Evolutionary conservation across 305 asterid genomes (phyloP).

Genomic region (Solanum chacoense): DNA sequence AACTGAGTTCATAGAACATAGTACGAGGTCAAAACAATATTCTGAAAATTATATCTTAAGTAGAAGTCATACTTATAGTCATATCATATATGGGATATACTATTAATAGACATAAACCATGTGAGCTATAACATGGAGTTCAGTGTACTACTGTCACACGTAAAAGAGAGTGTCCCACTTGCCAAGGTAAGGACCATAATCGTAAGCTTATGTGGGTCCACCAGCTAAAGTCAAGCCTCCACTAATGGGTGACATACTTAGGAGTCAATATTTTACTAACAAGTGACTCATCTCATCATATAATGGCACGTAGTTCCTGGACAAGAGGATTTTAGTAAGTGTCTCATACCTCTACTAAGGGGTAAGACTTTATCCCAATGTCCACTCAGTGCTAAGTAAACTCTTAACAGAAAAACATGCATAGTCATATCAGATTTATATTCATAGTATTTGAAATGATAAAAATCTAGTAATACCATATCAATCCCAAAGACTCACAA

Average conservation of each 20-base stretch:
- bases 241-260: not conserved
- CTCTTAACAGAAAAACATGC: not conserved
- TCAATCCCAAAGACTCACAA: not conserved
- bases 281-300: not conserved
- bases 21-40: not conserved
- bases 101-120: not conserved
- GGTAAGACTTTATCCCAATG: not conserved
- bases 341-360: too few species aligned
- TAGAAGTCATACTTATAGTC: not conserved
- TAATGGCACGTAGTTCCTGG: not conserved
- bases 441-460: not conserved
- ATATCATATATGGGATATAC: not conserved
- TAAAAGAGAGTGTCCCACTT: not conserved
- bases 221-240: not conserved
- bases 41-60: not conserved
- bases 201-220: not conserved
- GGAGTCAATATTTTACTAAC: not conserved
- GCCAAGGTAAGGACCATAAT: not conserved
- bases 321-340: not conserved
- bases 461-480: not conserved
- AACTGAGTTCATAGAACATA: not conserved
- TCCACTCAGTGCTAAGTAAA: not conserved
- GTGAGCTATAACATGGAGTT: not conserved
- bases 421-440: too few species aligned
- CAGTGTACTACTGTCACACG: not conserved